Base-by-base conservation (phyloP, 345 rosid genomes). In the Rhodamnia rubescens region DNA sequence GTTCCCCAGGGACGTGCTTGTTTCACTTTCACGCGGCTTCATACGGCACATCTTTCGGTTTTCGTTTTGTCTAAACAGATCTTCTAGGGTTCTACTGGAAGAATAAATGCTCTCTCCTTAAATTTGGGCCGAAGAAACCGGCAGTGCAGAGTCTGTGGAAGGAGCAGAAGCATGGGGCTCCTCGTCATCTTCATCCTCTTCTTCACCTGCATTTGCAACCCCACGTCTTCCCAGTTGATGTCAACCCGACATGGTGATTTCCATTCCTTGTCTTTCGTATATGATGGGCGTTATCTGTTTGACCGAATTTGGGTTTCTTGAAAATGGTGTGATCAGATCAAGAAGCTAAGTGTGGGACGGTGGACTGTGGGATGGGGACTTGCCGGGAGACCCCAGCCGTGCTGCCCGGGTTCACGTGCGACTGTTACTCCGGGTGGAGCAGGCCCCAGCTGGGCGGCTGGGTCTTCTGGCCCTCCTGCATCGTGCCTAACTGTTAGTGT, bases 401-500 rank as follows among this genome's bases (percentile, higher is more conserved):
- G 15, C 0, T 40, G 26, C 74, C 36, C 13, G 90, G 90, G 21
- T 89, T 89, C 85, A 90, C 90, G 1, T 92, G 94, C 86, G 56
- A 74, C 29, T 93, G 95, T 84, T 7, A 82, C 51, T 53, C 91
- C 56, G 93, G 93, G 57, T 93, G 94, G 95, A 86, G 50, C 82
- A 91, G 87, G 90, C 88, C 83, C n/a, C 24, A 53, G 59, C 27
- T 26, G 44, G 11, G 4, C 47, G 7, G 11, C 24, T 27, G 12
- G 16, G 49, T 91, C 5, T 40, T 64, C 75, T 88, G 78, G 74
- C 89, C 94, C 7, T 55, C 88, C 69, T 92, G 95, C 59, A 15
- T 89, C 16, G 0, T 92, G 50, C 94, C 95, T 18, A 89, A 93
- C 85, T 91, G 94, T 93, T 40, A 90, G 92, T 85, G 47, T 51